Evolutionary conservation across 495 filamentous ascomycete species (phyloP).

Genomic region (Emericellopsis terricola): DNA sequence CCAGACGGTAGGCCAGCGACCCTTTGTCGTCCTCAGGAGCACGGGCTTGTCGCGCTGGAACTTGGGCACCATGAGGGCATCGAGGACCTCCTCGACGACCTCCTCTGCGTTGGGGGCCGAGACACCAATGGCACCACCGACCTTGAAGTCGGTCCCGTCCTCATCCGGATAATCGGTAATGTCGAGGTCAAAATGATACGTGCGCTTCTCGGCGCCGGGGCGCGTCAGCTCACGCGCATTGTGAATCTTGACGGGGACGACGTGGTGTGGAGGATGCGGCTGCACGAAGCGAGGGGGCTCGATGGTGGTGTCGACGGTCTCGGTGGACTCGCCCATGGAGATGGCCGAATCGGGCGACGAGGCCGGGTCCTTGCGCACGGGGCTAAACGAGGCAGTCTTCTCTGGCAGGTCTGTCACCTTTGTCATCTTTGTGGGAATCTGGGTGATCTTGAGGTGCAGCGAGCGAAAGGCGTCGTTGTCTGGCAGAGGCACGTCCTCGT

Average conservation of each 20-base stretch:
- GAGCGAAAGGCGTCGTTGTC: constrained; percentile 73
- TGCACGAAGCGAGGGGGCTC: constrained; percentile 82
- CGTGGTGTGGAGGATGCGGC: constrained; percentile 85
- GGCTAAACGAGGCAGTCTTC: constrained; percentile 49
- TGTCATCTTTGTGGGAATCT: constrained; percentile 54
- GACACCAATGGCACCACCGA: constrained; percentile 88
- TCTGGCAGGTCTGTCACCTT: constrained; percentile 51
- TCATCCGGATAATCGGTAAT: constrained; percentile 89
- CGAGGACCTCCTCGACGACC: constrained; percentile 67
- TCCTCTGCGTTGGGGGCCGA: constrained; percentile 67
- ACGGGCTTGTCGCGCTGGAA: constrained; percentile 69
- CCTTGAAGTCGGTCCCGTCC: constrained; percentile 79
- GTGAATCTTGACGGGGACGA: constrained; percentile 70
- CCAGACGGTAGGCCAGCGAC: constrained; percentile 96
- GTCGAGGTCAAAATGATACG: constrained; percentile 92
- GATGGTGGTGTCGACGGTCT: constrained; percentile 17
- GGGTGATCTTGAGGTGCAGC: constrained; percentile 55
- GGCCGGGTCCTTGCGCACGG: constrained; percentile 16
- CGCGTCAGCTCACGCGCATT: constrained; percentile 73
- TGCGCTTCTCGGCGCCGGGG: constrained; percentile 86
- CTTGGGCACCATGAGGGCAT: constrained; percentile 57
- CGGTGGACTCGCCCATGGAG: constrained; percentile 11
- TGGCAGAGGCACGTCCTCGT: constrained; percentile 44
- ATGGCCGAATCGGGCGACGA: constrained; percentile 20
- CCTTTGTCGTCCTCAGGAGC: constrained; percentile 53